Percentiles rank a stretch among this genome's conserved stretches.
These are phyloP conservation scores for Phytophthora foliorum DNA, from an alignment of 352 stramenopile genomes.

Conservation along the genomic window DNA sequence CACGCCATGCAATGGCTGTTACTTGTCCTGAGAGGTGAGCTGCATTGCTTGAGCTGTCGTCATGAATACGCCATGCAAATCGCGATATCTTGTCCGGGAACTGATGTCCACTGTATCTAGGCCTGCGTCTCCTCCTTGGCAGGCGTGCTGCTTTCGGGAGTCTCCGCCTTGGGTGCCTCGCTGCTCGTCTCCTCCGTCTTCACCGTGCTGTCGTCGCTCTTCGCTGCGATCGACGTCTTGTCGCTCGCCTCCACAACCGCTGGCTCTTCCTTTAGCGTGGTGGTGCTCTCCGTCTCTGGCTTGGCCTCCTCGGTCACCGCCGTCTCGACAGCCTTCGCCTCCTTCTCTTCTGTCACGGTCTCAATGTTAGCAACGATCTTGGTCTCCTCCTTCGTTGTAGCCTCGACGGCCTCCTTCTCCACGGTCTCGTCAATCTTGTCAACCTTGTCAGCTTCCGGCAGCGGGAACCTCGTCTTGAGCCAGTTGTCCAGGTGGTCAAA, in stretches of 20 bases:
- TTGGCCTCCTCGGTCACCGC: not conserved
- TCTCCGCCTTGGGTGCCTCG: not conserved
- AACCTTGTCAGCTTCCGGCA: constrained; percentile 9
- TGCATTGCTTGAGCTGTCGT: not conserved
- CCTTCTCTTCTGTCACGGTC: not conserved
- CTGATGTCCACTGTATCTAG: not conserved
- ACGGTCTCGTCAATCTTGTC: constrained; percentile 21
- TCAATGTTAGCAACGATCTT: constrained; percentile 1
- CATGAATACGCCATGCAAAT: not conserved
- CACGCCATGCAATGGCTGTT: not conserved
- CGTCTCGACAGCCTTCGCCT: not conserved
- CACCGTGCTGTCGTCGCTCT: not conserved
- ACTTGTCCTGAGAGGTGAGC: not conserved
- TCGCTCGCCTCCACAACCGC: not conserved
- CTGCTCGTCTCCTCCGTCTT: constrained; percentile 3
- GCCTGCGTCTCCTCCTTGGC: not conserved
- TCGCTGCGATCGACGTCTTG: not conserved
- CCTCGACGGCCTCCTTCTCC: not conserved
- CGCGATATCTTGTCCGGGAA: not conserved
- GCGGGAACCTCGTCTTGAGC: constrained; percentile 54
- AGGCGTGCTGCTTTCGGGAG: not conserved
- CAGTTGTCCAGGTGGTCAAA: constrained; percentile 52
- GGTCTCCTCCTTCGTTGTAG: not conserved
- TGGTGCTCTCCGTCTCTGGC: not conserved
- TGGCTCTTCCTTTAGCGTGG: constrained; percentile 3